Percentiles rank a stretch among this genome's conserved stretches.
Conservation (phyloP, 768 basidiomycete species). For the Suillus bovinus region DNA sequence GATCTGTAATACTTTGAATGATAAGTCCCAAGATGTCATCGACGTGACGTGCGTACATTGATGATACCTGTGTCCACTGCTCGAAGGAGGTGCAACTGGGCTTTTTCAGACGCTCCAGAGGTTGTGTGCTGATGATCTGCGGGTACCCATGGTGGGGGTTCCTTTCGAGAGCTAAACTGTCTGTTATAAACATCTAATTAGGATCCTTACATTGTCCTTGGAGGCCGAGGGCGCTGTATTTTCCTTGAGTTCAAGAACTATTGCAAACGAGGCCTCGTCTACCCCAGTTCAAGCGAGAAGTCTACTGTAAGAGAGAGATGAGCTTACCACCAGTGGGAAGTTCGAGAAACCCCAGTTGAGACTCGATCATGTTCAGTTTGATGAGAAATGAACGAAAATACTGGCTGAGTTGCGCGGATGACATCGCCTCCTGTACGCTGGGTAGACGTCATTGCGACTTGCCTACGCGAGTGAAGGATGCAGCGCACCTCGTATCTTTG, state of each 20-base stretch:
- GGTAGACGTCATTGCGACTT: conserved; percentile 1
- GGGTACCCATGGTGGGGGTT: conserved; percentile 81
- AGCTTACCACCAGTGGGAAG: conserved; percentile 43
- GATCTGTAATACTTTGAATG: conserved; percentile 42
- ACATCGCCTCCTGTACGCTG: conserved; percentile 75
- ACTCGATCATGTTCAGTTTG: conserved; percentile 77
- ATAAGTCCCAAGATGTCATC: too few species aligned
- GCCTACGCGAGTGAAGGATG: not conserved
- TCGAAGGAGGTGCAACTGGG: conserved; percentile 73
- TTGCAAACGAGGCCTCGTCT: conserved; percentile 79
- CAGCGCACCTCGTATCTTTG: conserved; percentile 62
- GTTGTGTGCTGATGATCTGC: conserved; percentile 72
- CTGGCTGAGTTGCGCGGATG: conserved; percentile 59
- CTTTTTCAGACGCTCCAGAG: conserved; percentile 56
- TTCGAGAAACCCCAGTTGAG: conserved; percentile 61
- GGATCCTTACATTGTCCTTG: conserved; percentile 41
- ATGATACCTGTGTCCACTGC: conserved; percentile 85
- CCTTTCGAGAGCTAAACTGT: conserved; percentile 33
- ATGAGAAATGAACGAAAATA: conserved; percentile 83
- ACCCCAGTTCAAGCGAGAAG: conserved; percentile 7
- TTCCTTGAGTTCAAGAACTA: conserved; percentile 80
- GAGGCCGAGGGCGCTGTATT: conserved; percentile 55
- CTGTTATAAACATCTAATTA: not conserved
- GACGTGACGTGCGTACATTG: conserved; percentile 44
- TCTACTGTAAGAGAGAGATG: conserved; percentile 6